Evolutionary conservation across 192 early-diverging fungal species (phyloP).

Genomic region (Umbelopsis ramanniana): DNA sequence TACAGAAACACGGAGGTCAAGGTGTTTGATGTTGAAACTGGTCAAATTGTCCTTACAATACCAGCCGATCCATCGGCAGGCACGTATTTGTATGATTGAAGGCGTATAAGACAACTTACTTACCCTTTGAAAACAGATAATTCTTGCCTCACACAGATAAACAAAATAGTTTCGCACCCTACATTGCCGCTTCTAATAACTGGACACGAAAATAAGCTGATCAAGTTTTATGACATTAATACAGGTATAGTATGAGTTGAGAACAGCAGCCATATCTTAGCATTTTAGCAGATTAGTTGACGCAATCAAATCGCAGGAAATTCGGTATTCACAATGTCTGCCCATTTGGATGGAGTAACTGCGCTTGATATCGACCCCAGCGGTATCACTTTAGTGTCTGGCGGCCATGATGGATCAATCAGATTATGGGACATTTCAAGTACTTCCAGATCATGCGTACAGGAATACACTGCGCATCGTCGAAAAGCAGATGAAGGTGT

Average conservation of each 20-base stretch:
- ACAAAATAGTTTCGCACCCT: conserved; percentile 73
- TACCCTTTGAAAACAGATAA: conserved; percentile 50
- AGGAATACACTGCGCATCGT: conserved; percentile 75
- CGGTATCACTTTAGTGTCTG: conserved; percentile 66
- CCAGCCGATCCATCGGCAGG: not conserved
- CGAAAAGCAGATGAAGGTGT: conserved; percentile 79
- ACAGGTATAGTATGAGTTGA: conserved; percentile 53
- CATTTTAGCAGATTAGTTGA: conserved; percentile 1
- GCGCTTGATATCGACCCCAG: conserved; percentile 66
- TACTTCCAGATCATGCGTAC: conserved; percentile 60
- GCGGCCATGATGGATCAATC: conserved; percentile 79
- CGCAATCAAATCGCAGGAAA: conserved; percentile 46
- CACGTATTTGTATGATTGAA: not conserved
- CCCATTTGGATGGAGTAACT: conserved; percentile 70
- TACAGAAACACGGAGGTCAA: conserved; percentile 69
- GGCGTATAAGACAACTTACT: not conserved
- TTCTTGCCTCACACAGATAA: conserved; percentile 73
- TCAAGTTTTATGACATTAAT: conserved; percentile 77
- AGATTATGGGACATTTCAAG: conserved; percentile 76
- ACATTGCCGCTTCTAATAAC: conserved; percentile 73
- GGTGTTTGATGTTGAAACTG: conserved; percentile 80
- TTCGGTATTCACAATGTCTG: conserved; percentile 64
- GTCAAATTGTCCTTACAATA: conserved; percentile 56
- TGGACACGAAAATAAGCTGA: conserved; percentile 76
- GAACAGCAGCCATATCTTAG: not conserved